Percentiles rank a stretch among this genome's conserved stretches.
These are phyloP conservation scores for Colletotrichum sp. DNA, from an alignment of 2,329 filamentous ascomycete genomes.

Conservation along the genomic window DNA sequence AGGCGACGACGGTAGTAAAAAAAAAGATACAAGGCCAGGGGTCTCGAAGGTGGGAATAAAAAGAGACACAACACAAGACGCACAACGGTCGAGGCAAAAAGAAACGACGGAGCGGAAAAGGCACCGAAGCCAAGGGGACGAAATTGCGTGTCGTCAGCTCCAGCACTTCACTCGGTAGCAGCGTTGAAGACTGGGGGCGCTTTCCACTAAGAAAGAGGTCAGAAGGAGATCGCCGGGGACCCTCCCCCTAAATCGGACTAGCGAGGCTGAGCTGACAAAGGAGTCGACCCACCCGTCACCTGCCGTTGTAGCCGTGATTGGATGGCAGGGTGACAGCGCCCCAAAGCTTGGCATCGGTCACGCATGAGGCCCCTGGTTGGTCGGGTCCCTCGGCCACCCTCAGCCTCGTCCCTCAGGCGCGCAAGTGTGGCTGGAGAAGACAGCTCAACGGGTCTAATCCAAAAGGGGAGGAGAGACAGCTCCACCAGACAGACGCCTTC, in stretches of 20 bases:
- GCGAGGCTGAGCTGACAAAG: slow-evolving; percentile 22
- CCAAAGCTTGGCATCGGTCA: slow-evolving; percentile 16
- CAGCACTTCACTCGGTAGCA: background rate
- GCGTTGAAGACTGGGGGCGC: slow-evolving; percentile 1
- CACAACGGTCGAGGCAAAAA: background rate
- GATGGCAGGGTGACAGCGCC: background rate
- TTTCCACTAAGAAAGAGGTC: background rate
- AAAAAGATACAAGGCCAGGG: background rate
- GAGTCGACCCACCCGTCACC: background rate
- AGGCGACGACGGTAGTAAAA: background rate
- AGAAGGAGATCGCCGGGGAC: slow-evolving; percentile 7
- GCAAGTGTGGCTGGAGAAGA: background rate
- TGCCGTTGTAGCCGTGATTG: slow-evolving; percentile 17
- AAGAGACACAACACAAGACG: background rate
- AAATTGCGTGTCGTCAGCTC: slow-evolving; percentile 21
- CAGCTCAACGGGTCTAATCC: background rate
- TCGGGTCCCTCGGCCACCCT: background rate
- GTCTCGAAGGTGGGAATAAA: background rate
- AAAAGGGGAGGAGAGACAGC: background rate
- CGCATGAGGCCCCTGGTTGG: background rate
- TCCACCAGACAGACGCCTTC: background rate
- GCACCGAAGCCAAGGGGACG: slow-evolving; percentile 13
- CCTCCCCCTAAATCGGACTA: slow-evolving; percentile 20
- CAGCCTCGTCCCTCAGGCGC: background rate
- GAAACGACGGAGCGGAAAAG: background rate